Base-by-base conservation (phyloP, 441 rosid species). In the Francoa sonchifolia region DNA sequence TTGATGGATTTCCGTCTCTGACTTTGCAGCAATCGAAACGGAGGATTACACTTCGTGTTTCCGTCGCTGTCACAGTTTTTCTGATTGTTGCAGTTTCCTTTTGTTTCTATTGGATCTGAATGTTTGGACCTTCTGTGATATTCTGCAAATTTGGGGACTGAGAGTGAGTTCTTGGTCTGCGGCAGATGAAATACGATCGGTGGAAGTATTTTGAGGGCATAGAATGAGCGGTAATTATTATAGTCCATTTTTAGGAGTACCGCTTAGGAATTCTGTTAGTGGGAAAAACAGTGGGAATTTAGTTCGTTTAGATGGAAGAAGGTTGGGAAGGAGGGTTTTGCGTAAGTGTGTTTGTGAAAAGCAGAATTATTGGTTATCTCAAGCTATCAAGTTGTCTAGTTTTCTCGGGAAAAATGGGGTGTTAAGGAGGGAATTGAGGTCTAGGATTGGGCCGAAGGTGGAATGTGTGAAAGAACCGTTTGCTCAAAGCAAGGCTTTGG, bases 81-180 rank as follows among this genome's bases (percentile, higher is more conserved):
- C n/a, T n/a, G n/a, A n/a, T n/a, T n/a, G n/a, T n/a, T n/a, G n/a
- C n/a, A n/a, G n/a, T n/a, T n/a, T n/a, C n/a, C n/a, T n/a, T n/a
- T n/a, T n/a, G n/a, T n/a, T n/a, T n/a, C n/a, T n/a, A n/a, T n/a
- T n/a, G n/a, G n/a, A n/a, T n/a, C n/a, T 42, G 40, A 21, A 70
- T 55, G 68, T 41, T 42, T 22, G 39, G 42, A 16, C 30, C 9
- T 3, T 39, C 39, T 33, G 14, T n/a, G 22, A 23, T 12, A 9
- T 22, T 44, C 53, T 59, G 26, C 13, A 51, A 44, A 37, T 34
- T 44, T 44, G 78, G 78, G 73, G 79, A 73, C 72, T 68, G 41
- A 72, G 81, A 63, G 64, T 51, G 17, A 35, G 46, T 71, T 70
- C 90, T 78, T 74, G 81, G 95, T 81, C 93, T 86, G 90, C 81